Evolutionary conservation across 139 green algal species (phyloP), one percentile per base, ranked within the genome.

Genomic region (Yamagishiella unicocca): DNA sequence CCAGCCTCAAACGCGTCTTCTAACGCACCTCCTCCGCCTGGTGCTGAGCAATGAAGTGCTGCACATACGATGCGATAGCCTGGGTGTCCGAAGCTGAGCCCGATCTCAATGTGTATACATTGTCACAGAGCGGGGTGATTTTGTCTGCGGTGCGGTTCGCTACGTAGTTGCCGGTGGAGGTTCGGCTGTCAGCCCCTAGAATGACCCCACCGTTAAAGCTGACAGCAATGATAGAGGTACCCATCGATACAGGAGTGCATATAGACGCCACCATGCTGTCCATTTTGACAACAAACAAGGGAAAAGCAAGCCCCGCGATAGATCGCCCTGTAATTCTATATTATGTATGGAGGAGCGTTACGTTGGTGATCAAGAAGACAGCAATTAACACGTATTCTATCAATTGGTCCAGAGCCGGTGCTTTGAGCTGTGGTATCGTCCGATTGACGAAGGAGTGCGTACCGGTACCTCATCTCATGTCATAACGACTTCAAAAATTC

Each of bases 91-190:
- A 83, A 14, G 92, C 93, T 46, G 89, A 94, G 9, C 93, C 93
- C 22, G 90, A 94, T 35, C 93, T 83, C 27, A 93, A 89, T 9
- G 92, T 82, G 88, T 94, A 96, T 0, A 96, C 89, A 5, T 89
- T 91, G 55, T 96, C 92, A 37, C 89, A 80, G 2, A 95, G 71
- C n/a, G 92, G 90, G 19, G 93, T 95, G 70, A 95, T 94, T 91
- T 99, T 99, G 90, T 99, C 95, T 29, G 95, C 95, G 0, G 93
- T 94, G 27, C 97, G 90, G 86, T 99, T 99, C 8, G 96, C 97
- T 27, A 99, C 89, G 81, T 99, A 99, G 33, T 87, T 94, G 25
- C 97, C 97, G 8, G 94, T 98, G 43, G 91, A 96, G 0, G 95
- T 97, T 0, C 97, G 87, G 0, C 94, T 95, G 85, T 99, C 97